A percentile compares a stretch with the other conserved stretches of the same genome.
phyloP scores from a whole-genome alignment of 805 yeast genomes.

The Saccharomycopsis sp. region DNA sequence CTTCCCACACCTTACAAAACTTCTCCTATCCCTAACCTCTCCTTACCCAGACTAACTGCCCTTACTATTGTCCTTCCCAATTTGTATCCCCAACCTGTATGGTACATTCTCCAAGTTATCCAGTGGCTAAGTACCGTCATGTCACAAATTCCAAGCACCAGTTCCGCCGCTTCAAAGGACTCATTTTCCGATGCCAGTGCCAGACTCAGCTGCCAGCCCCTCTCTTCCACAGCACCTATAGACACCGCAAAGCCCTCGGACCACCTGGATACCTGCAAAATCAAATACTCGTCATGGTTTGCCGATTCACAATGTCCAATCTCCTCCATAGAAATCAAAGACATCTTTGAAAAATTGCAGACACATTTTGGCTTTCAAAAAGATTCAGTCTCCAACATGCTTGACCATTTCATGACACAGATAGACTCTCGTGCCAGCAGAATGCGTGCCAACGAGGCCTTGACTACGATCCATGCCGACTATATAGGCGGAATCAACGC shows the following conservation, averaged over 20 bases:
- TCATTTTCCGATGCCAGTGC: not conserved
- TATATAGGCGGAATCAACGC: slow-evolving; percentile 89
- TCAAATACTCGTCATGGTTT: not conserved
- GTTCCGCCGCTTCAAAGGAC: not conserved
- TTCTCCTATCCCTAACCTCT: too few relatives aligned
- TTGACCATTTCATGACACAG: slow-evolving; percentile 70
- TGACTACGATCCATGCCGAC: slow-evolving; percentile 75
- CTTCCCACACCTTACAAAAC: too few relatives aligned
- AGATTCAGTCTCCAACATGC: slow-evolving; percentile 73
- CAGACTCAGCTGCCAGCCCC: not conserved
- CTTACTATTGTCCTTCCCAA: too few relatives aligned
- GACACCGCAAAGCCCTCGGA: not conserved
- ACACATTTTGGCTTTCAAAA: slow-evolving; percentile 76
- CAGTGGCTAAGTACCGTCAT: too few relatives aligned
- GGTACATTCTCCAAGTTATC: too few relatives aligned
- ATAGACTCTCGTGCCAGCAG: slow-evolving; percentile 85
- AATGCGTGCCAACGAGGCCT: slow-evolving; percentile 62
- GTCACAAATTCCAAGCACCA: too few relatives aligned
- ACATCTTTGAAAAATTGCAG: slow-evolving; percentile 53
- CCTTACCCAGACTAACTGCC: too few relatives aligned
- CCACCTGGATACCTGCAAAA: not conserved
- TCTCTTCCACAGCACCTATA: not conserved
- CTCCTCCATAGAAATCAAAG: slow-evolving; percentile 53
- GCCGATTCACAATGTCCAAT: slow-evolving; percentile 40
- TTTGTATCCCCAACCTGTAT: too few relatives aligned